A percentile compares a stretch with the other conserved stretches of the same genome.
Evolutionary conservation across 441 rosid genomes (phyloP).

Genomic region (Biscutella auriculata): DNA sequence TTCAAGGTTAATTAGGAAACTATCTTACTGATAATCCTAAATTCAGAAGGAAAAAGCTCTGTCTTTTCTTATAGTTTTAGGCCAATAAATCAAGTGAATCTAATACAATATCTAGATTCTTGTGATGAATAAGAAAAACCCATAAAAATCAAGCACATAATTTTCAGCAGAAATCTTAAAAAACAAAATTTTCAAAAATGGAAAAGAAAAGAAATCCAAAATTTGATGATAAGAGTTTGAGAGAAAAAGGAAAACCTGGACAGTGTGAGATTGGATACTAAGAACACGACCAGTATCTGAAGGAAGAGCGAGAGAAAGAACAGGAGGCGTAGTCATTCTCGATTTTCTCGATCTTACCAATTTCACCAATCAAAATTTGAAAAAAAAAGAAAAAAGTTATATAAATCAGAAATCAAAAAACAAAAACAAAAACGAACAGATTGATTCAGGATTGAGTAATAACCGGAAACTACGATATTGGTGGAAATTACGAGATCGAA

Average conservation of each 20-base stretch:
- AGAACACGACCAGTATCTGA: constrained; percentile 91
- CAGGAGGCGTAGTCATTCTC: constrained; percentile 61
- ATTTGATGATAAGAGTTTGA: too few species aligned
- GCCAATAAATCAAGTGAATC: background rate
- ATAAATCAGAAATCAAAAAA: background rate
- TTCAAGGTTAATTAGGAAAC: too few species aligned
- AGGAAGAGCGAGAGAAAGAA: constrained; percentile 79
- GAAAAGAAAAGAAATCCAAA: too few species aligned
- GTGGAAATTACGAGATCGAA: background rate
- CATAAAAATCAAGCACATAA: background rate
- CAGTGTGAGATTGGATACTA: constrained; percentile 91
- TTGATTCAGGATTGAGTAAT: background rate
- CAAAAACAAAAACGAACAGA: background rate
- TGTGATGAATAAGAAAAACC: too few species aligned
- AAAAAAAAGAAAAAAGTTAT: background rate
- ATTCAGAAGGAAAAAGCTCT: background rate
- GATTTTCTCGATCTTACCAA: constrained; percentile 24
- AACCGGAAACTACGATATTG: constrained; percentile 1
- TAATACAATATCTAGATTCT: too few species aligned
- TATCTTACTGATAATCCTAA: background rate
- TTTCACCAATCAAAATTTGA: background rate
- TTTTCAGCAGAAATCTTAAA: too few species aligned
- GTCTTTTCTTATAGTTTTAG: background rate
- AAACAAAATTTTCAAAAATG: too few species aligned
- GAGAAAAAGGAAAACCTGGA: constrained; percentile 52